These are phyloP conservation scores for Pseudonitzschia delicatissima DNA, from an alignment of 108 stramenopile genomes.

Conservation along the genomic window DNA sequence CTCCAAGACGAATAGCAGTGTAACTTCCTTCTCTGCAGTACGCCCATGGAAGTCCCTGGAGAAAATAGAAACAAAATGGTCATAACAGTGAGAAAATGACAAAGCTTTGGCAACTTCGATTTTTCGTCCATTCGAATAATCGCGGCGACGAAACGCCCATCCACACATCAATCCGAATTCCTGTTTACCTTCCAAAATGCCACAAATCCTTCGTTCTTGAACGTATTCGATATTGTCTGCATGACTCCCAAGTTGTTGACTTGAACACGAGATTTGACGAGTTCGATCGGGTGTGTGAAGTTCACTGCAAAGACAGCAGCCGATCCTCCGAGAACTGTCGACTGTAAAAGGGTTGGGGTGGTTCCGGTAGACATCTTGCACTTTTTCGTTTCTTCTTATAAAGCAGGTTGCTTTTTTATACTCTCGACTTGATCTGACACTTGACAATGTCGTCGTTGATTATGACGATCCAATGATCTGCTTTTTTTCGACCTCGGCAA, in stretches of 20 bases:
- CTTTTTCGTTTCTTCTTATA: background rate
- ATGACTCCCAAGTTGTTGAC: constrained; percentile 51
- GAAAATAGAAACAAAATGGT: background rate
- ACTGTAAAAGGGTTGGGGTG: constrained; percentile 46
- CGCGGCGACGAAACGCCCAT: constrained; percentile 9
- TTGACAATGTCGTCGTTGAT: no score
- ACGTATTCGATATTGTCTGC: constrained; percentile 32
- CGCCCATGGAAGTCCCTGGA: background rate
- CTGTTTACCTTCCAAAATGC: constrained; percentile 71
- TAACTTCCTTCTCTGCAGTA: constrained; percentile 41
- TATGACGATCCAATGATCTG: no score
- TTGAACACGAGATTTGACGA: constrained; percentile 91
- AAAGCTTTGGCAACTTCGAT: background rate
- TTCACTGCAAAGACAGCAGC: constrained; percentile 62
- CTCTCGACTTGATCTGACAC: background rate
- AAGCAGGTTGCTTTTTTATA: constrained; percentile 16
- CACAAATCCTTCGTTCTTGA: constrained; percentile 64
- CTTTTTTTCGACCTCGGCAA: no score
- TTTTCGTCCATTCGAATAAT: background rate
- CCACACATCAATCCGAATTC: constrained; percentile 55
- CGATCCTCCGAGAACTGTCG: constrained; percentile 44
- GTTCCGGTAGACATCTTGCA: constrained; percentile 17
- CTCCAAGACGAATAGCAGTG: constrained; percentile 60
- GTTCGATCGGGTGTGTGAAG: constrained; percentile 82
- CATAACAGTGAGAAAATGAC: background rate